Base-by-base conservation (phyloP, 306 rosid species). In the Crataegus laevigata region DNA sequence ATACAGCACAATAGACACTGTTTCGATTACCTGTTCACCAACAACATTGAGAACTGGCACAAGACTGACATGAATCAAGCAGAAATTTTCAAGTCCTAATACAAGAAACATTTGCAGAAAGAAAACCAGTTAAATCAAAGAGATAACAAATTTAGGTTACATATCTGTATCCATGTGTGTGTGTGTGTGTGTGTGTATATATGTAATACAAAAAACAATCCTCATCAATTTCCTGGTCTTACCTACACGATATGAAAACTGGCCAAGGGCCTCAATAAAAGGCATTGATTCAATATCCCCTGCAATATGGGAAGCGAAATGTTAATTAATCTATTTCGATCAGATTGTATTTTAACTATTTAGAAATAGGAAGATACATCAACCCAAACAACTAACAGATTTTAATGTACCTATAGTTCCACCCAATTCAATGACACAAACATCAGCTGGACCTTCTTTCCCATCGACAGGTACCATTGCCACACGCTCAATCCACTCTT, bases 221-320 rank as follows among this genome's bases (percentile, higher is more conserved):
- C 4, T 61, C 22, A 32, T 28, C 21, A 11, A 43, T 43, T 21
- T 61, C 1, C 4, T 3, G 40, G 21, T 78, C 85, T 88, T 85
- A 91, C 97, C 97, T 34, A 91, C 90, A 59, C 90, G 97, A 77
- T 89, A 89, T 3, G 96, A 89, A 79, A 91, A 91, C 71, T 91
- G 97, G 69, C 93, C 96, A 77, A 91, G 91, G 59, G 96, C 97
- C 82, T 91, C 97, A 69, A 87, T 89, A 82, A 88, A 91, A 45
- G 93, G 87, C 96, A 87, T 88, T 28, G 97, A 91, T 81, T 91
- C 97, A 21, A 91, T 91, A 77, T 91, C 97, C 68, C 97, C 97
- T 91, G 81, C 82, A 85, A 52, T 68, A 84, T 43, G 24, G 70
- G 47, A 6, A 73, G n/a, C 17, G 11, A 18, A 15, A 77, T 45